A percentile compares a stretch with the other conserved stretches of the same genome.
Conservation (phyloP, 805 yeast genomes). For the Sugiyamaella americana region DNA sequence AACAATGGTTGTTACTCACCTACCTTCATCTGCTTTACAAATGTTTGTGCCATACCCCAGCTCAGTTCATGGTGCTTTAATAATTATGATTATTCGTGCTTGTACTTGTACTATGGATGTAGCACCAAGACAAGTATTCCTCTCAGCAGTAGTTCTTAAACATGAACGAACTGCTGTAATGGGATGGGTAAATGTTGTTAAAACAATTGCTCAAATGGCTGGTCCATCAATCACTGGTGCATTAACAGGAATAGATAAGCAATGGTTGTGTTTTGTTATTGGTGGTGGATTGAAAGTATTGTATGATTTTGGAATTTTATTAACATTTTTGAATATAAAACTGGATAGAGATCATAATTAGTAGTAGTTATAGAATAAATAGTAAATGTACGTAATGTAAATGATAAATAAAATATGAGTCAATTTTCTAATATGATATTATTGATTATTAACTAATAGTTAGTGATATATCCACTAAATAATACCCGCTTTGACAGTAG, state of each 20-base stretch:
- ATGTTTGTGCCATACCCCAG: constrained; percentile 47
- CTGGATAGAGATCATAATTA: constrained; percentile 12
- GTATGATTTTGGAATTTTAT: constrained; percentile 32
- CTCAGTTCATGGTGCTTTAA: constrained; percentile 38
- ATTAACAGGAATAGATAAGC: constrained; percentile 42
- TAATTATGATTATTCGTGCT: constrained; percentile 49
- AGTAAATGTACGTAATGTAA: too few relatives aligned
- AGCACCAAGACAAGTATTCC: constrained; percentile 76
- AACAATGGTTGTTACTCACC: constrained; percentile 67
- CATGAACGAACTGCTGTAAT: constrained; percentile 67
- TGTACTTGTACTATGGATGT: constrained; percentile 77
- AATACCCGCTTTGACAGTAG: too few relatives aligned
- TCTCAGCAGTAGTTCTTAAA: constrained; percentile 60
- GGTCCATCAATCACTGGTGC: constrained; percentile 76
- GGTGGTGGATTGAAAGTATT: constrained; percentile 32
- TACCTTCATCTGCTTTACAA: constrained; percentile 66
- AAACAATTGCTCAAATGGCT: constrained; percentile 71
- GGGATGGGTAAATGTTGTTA: constrained; percentile 81
- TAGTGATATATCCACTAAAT: too few relatives aligned
- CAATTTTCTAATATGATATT: too few relatives aligned
- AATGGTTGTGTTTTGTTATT: constrained; percentile 32
- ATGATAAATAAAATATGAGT: too few relatives aligned
- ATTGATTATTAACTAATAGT: too few relatives aligned
- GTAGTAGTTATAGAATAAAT: too few relatives aligned
- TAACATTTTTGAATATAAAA: constrained; percentile 13